Base-by-base conservation (phyloP, 1,284 basidiomycete species). In the Cutaneotrichosporon mucoides region DNA sequence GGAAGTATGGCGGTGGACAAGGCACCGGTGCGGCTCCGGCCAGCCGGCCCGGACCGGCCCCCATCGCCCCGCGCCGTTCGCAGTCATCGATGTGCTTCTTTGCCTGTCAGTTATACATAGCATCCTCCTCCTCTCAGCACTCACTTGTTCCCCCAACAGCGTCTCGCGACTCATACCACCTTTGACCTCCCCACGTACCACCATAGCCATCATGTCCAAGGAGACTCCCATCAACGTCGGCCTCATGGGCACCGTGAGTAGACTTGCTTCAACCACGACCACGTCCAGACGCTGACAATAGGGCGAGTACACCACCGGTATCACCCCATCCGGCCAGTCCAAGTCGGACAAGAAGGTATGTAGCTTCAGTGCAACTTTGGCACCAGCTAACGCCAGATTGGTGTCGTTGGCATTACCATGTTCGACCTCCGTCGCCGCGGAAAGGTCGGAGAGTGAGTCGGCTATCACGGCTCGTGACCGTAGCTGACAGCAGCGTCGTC, bases 321-420 rank as follows among this genome's bases (percentile, higher is more conserved):
- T 90, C 87, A 92, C 90, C 5, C 87, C 86, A 13, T 84, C 86
- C 40, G 90, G 91, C n/a, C 88, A 89, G 47, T 93, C 91, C 16
- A 92, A 88, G 72, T 93, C 91, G 7, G 92, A 95, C 81, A 95
- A 95, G 81, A 95, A 93, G 83, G 89, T 87, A 59, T 60, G 73
- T 41, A 60, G 72, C 41, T 9, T 5, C 8, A 12, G 38, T 40
- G 38, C 12, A 24, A 24, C 24, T 24, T 24, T 24, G 24, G 24
- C 38, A 12, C 38, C 38, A 9, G 33, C 45, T 51, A 6, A 50
- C 10, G 5, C 12, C 33, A 74, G 90, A 89, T 82, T 47, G 81
- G 81, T 63, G 92, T 96, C 45, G 90, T 95, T 60, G 92, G 85
- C 33, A 81, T 95, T 59, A 92, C 91, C 36, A 84, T 92, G 66